Percentiles rank a stretch among this genome's conserved stretches.
These are phyloP conservation scores for Fusarium praegraminearum DNA, from an alignment of 2,329 filamentous ascomycete genomes.

Conservation along the genomic window DNA sequence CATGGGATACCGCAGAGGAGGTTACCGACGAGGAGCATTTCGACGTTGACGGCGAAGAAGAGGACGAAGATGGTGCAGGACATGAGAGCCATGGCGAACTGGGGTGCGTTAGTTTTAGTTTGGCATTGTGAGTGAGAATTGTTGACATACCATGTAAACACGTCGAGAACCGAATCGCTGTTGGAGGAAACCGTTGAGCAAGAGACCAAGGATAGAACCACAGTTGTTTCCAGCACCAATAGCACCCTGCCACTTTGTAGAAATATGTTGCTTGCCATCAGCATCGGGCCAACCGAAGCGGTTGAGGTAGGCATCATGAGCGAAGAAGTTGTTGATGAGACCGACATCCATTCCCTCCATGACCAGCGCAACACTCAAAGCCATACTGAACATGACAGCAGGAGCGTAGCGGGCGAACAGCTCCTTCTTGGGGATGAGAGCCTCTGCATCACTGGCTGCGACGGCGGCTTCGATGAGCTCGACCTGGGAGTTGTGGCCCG, in stretches of 20 bases:
- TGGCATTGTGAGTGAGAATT: not conserved
- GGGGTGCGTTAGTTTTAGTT: not conserved
- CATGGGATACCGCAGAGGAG: constrained; percentile 61
- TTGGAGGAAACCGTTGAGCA: constrained; percentile 62
- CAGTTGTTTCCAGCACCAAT: constrained; percentile 61
- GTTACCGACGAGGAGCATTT: constrained; percentile 58
- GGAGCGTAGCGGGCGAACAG: constrained; percentile 50
- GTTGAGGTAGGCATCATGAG: constrained; percentile 59
- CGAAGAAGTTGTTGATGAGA: constrained; percentile 58
- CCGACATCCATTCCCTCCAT: constrained; percentile 58
- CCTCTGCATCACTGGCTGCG: constrained; percentile 48
- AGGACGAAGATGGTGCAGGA: constrained; percentile 60
- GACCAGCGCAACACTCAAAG: constrained; percentile 52
- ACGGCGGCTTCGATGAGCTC: constrained; percentile 53
- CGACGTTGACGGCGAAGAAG: constrained; percentile 58
- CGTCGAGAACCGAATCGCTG: constrained; percentile 60
- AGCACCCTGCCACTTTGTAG: constrained; percentile 61
- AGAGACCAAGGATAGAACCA: constrained; percentile 63
- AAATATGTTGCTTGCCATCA: constrained; percentile 56
- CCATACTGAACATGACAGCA: constrained; percentile 46
- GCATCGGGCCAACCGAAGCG: constrained; percentile 52
- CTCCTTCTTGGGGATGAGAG: constrained; percentile 48
- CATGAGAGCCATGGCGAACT: constrained; percentile 54
- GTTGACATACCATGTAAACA: constrained; percentile 58
- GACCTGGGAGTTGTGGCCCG: constrained; percentile 40